Evolutionary conservation across 2,329 filamentous ascomycete genomes (phyloP), one percentile per base, ranked within the genome.

Genomic region (Fusarium sp.): DNA sequence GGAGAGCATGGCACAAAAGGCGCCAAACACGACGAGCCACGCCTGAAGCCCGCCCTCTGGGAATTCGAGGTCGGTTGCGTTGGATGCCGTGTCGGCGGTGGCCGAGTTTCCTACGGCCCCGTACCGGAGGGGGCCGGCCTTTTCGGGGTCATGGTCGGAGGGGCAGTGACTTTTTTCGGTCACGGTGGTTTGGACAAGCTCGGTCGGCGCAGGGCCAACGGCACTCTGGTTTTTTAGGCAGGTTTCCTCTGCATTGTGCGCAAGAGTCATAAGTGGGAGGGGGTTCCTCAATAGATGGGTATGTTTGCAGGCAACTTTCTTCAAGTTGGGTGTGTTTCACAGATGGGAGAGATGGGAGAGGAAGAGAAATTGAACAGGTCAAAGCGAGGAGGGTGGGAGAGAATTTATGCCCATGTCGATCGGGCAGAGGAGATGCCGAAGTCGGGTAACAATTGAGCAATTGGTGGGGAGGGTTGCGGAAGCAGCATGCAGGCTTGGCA

Each of bases 11-110:
- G 90, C 91, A 70, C 88, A 89, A 81, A 93, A 94, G 5, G 89
- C 90, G 16, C 93, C 93, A 18, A 93, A 83, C 2, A 95, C 92
- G 22, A 94, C 92, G 5, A 91, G 84, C 91, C 92, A 95, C 63
- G 91, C 92, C 74, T 88, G 81, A 6, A 87, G 79, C 2, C 93
- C 93, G 27, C 93, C 92, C 84, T 95, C 93, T 0, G 73, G 73
- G 6, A 75, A 75, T 11, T 75, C 72, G 13, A 74, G 61, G 0
- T 47, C 16, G 16, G 47, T 20, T 40, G 52, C 50, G 13, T 50
- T 52, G 45, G 63, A 65, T 6, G 62, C 36, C n/a, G 63, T 56
- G 6, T 35, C 65, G n/a, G 31, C 52, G 31, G 59, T 22, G 18
- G 29, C 16, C 36, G 58, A 33, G 25, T 47, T 27, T 47, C 33